Evolutionary conservation across 805 yeast genomes (phyloP).

Genomic region (Lipomyces chichibuensis): DNA sequence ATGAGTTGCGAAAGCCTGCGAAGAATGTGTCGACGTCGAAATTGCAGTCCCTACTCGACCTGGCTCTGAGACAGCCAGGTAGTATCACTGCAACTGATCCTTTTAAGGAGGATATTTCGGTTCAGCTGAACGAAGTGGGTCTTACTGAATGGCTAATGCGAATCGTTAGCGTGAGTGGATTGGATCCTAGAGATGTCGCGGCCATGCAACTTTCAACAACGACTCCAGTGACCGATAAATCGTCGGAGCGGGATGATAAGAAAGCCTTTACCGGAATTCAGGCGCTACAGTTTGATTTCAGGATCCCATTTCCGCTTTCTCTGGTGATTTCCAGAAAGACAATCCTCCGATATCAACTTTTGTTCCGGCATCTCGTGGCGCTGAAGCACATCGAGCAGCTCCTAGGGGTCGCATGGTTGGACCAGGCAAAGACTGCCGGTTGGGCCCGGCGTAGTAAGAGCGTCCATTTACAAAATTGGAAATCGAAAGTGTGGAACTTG

Average conservation of each 20-base stretch:
- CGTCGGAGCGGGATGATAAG: constrained; percentile 29
- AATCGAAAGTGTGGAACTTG: constrained; percentile 41
- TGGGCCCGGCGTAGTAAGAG: constrained; percentile 72
- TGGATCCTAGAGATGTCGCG: constrained; percentile 40
- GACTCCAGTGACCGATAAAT: constrained; percentile 16
- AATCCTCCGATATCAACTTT: constrained; percentile 73
- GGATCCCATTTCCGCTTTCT: constrained; percentile 83
- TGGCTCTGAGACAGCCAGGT: constrained; percentile 48
- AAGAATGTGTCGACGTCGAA: constrained; percentile 39
- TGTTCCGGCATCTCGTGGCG: constrained; percentile 70
- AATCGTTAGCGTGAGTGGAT: constrained; percentile 44
- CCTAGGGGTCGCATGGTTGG: constrained; percentile 71
- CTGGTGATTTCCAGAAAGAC: constrained; percentile 71
- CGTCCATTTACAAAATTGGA: constrained; percentile 33
- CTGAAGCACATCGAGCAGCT: constrained; percentile 64
- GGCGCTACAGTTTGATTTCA: constrained; percentile 47
- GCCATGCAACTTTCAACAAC: constrained; percentile 19
- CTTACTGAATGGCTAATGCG: constrained; percentile 45
- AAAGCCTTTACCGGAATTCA: constrained; percentile 41
- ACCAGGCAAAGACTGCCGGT: constrained; percentile 61
- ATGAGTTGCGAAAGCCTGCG: constrained; percentile 56
- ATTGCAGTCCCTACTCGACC: constrained; percentile 47
- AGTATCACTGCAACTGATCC: constrained; percentile 46
- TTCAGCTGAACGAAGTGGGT: constrained; percentile 42
- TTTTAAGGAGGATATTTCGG: constrained; percentile 43